Percentiles rank a stretch among this genome's conserved stretches.
Evolutionary conservation across 108 stramenopile genomes (phyloP).

Genomic region (Cyclotella cryptica): DNA sequence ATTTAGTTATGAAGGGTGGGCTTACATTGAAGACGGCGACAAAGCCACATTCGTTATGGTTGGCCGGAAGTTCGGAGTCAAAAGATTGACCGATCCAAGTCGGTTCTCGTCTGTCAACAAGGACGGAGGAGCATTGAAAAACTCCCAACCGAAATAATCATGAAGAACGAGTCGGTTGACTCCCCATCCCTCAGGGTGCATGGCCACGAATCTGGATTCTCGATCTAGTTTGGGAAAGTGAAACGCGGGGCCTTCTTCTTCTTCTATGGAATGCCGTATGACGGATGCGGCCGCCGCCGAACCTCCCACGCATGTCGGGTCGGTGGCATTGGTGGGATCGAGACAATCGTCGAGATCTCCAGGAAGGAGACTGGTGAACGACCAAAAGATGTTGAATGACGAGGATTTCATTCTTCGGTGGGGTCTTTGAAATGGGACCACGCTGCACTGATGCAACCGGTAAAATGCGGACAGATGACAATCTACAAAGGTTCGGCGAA

Average conservation of each 20-base stretch:
- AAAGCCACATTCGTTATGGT: background rate
- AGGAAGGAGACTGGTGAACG: background rate
- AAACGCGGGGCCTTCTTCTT: background rate
- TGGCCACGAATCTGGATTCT: background rate
- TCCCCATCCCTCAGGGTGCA: slow-evolving; percentile 8
- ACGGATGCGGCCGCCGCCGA: background rate
- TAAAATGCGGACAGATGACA: no score
- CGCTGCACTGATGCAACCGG: no score
- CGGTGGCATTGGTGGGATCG: background rate
- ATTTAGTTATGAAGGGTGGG: background rate
- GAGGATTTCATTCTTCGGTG: background rate
- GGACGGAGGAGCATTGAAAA: background rate
- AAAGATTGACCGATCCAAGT: background rate
- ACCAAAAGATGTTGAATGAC: background rate
- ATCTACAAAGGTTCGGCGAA: no score
- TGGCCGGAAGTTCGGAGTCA: background rate
- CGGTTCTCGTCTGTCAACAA: background rate
- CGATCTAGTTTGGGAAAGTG: background rate
- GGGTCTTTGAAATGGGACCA: no score
- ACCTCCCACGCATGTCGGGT: background rate
- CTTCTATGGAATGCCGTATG: background rate
- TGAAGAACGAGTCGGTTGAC: background rate
- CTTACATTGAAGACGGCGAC: slow-evolving; percentile 1
- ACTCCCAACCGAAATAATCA: slow-evolving; percentile 1
- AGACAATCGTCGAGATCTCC: background rate